Evolutionary conservation across 352 stramenopile genomes (phyloP), one percentile per base, ranked within the genome.

Genomic region (Plasmopara muralis): DNA sequence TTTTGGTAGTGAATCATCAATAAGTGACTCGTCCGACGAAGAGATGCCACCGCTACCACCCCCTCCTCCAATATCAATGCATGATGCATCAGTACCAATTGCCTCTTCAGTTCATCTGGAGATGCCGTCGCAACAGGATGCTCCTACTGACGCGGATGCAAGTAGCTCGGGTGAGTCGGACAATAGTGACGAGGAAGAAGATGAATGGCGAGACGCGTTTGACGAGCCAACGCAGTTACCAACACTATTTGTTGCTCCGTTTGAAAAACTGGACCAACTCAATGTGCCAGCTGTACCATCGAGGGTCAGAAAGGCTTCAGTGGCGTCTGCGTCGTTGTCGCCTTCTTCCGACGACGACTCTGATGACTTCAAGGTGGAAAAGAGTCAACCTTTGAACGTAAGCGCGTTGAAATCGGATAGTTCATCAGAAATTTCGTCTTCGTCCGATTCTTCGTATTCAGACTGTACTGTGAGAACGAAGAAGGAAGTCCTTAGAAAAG

Each of bases 1-100:
- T 28, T 87, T 91, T 57, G 83, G 79, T 38, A 92, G 82, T 46
- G 80, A 90, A 5, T 88, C 64, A 41, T 72, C 73, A 7, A 70
- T 67, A 5, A 64, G 60, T 29, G 60, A 67, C 30, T 82, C 60
- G 4, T 77, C 66, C 14, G 72, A 74, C 13, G 68, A 81, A 8
- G 73, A 83, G n/a, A 61, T 64, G 37, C 70, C 73, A 15, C 73
- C 74, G 52, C 71, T 70, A 46, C 74, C 74, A 4, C 74, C 73
- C 5, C 70, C 74, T 37, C 65, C 68, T 30, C 62, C 62, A 9
- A 60, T 61, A 33, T 34, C 53, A 40, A 44, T 59, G n/a, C 59
- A 61, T 18, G 47, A 57, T 13, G 33, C 33, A n/a, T 28, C 47
- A 34, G 31, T 47, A 16, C 28, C 43, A 13, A 61, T 69, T 15